Base-by-base conservation (phyloP, 306 rosid genomes). In the Crataegus laevigata region DNA sequence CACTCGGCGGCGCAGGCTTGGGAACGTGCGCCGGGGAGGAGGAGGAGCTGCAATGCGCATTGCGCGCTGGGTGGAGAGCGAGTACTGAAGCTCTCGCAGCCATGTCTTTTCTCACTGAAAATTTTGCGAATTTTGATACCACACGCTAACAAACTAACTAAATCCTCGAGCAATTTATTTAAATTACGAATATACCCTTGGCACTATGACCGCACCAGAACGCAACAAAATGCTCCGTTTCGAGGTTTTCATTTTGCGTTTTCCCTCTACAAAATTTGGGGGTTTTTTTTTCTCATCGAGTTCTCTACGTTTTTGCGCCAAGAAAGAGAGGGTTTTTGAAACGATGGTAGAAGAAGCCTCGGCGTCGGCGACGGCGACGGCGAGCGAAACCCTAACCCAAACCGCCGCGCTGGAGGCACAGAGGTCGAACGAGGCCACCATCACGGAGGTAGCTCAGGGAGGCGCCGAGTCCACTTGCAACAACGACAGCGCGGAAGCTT, bases 341-440 rank as follows among this genome's bases (percentile, higher is more conserved):
- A 78, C 69, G 32, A 93, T 93, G 97, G 93, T 59, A 21, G 96
- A 87, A 75, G 89, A 87, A 76, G 89, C 87, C 68, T 69, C 88
- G 12, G 90, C 88, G 36, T 73, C 93, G 71, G 84, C 87, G 72
- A 64, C 88, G 32, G 89, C 88, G 36, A 68, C 93, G 69, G 84
- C 79, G n/a, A 72, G 32, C 40, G 82, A 67, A 30, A 80, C 88
- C 84, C 84, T 81, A 68, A 79, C 62, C 71, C 50, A 78, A 10
- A 80, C 14, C 6, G 66, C 75, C 45, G 72, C 69, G 45, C 74
- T 40, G n/a, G 90, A 81, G 79, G 81, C 59, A 57, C 81, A 69
- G 70, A 51, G 28, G 73, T 62, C 90, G 18, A 80, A 72, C 59
- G 93, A 87, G 66, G 87, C 86, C 18, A 67, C 85, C 61, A 52